phyloP scores from a whole-genome alignment of 2,329 filamentous ascomycete genomes.

The Microcyclospora tardicrescens region DNA sequence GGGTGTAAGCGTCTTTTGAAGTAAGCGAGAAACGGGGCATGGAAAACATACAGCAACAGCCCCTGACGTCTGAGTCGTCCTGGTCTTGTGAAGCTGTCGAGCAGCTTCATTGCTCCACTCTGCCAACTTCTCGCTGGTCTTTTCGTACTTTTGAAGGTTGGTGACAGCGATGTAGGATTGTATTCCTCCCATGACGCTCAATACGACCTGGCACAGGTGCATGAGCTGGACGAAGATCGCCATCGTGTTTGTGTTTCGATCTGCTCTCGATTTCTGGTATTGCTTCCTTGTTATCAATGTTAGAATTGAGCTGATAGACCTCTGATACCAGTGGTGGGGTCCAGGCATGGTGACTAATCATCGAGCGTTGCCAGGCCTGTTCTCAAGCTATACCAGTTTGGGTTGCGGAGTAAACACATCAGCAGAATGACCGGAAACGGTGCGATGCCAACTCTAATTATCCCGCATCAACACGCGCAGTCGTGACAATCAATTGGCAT shows the following conservation, averaged over 20 bases:
- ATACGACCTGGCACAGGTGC: conserved; percentile 28
- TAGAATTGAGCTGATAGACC: not conserved
- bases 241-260: too few relatives aligned
- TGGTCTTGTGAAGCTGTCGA: conserved; percentile 31
- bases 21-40: conserved; percentile 2
- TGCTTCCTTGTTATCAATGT: too few relatives aligned
- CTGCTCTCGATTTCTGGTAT: too few relatives aligned
- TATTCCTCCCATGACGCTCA: conserved; percentile 31
- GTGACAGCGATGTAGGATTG: conserved; percentile 31
- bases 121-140: conserved; percentile 32
- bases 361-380: too few relatives aligned
- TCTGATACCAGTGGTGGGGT: conserved; percentile 1
- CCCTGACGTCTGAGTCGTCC: conserved; percentile 31
- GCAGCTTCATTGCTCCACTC: conserved; percentile 32
- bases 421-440: not conserved
- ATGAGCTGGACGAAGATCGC: conserved; percentile 13
- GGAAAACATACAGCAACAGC: conserved; percentile 23
- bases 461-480: too few relatives aligned
- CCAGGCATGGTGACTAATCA: not conserved
- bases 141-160: conserved; percentile 34
- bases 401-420: conserved; percentile 1
- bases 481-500: not conserved
- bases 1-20: not conserved
- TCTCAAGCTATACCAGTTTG: too few relatives aligned
- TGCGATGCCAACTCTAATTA: not conserved